Base-by-base conservation (phyloP, 768 basidiomycete genomes). In the Tephrocybe rancida region DNA sequence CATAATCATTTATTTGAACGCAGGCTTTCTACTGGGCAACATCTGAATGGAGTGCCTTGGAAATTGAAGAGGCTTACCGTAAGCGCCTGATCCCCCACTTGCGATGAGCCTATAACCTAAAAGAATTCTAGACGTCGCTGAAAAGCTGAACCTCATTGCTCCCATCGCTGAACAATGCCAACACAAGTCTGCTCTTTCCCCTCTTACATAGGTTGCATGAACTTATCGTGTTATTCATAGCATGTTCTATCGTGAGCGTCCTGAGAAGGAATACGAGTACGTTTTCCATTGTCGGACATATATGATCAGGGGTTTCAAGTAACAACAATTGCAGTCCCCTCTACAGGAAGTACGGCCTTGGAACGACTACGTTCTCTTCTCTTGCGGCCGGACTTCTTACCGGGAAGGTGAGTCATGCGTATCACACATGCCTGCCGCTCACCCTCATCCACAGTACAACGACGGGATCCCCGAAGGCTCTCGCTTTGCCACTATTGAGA, bases 121-220 rank as follows among this genome's bases (percentile, higher is more conserved):
- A 37, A 39, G 30, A 8, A 24, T 21, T 35, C 1, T 57, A 85
- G 88, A 88, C 56, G 73, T 93, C 42, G 90, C 91, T 11, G 74
- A 76, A 44, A 81, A 80, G 55, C 76, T 91, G 37, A 80, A 81
- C 57, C 73, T 95, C 21, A 79, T 84, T 54, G 78, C 79, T 7
- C 93, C 92, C 0, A 81, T 86, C 53, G 84, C 82, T 32, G 92
- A 94, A 61, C 91, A 93, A 71, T 86, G 86, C 64, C 79, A 88
- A 64, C 82, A 87, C 73, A 72, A 85, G 85, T 86, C 54, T 24
- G 78, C 59, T 22, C 26, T 9, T 22, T 42, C 16, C 34, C 6
- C 4, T 8, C 38, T 11, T 21, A 13, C 22, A 11, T 37, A 8
- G 16, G 11, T 32, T 13, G 10, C 18, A 22, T 29, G 7, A 29